phyloP scores from a whole-genome alignment of 2,329 filamentous ascomycete species.

The Sordariomycetes sp. region DNA sequence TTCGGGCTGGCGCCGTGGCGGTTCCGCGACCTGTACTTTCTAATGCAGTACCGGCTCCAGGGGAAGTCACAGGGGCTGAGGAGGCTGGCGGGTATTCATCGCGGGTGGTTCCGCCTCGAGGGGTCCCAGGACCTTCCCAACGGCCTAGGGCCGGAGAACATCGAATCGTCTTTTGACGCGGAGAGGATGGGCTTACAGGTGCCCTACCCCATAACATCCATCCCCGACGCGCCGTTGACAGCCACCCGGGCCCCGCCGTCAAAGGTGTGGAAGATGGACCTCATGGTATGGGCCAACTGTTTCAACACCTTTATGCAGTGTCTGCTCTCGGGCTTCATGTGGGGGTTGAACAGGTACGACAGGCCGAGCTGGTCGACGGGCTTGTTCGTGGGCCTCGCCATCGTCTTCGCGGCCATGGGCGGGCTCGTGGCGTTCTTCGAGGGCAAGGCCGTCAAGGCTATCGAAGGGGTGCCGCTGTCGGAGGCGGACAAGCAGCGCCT shows the following conservation, averaged over 20 bases:
- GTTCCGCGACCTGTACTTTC: conserved; percentile 67
- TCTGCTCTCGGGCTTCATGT: conserved; percentile 71
- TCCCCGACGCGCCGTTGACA: conserved; percentile 59
- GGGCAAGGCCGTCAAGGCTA: conserved; percentile 58
- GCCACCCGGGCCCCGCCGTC: conserved; percentile 59
- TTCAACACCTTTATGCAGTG: conserved; percentile 71
- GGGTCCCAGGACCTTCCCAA: conserved; percentile 50
- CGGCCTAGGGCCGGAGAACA: conserved; percentile 33
- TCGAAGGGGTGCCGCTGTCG: conserved; percentile 60
- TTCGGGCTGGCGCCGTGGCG: conserved; percentile 81
- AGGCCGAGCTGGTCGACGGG: conserved; percentile 75
- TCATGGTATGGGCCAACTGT: conserved; percentile 69
- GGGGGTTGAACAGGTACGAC: conserved; percentile 61
- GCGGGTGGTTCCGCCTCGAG: conserved; percentile 63
- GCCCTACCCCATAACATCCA: conserved; percentile 53
- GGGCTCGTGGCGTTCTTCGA: conserved; percentile 63
- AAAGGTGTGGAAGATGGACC: conserved; percentile 64
- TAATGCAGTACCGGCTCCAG: conserved; percentile 51
- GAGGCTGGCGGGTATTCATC: conserved; percentile 62
- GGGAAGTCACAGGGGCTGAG: conserved; percentile 47
- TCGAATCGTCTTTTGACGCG: conserved; percentile 20
- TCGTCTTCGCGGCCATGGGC: conserved; percentile 53
- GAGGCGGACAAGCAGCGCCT: conserved; percentile 41
- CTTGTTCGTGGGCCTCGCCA: conserved; percentile 63
- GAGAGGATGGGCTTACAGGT: conserved; percentile 21